Conservation (phyloP, 306 rosid genomes). For the Canavalia gladiata region DNA sequence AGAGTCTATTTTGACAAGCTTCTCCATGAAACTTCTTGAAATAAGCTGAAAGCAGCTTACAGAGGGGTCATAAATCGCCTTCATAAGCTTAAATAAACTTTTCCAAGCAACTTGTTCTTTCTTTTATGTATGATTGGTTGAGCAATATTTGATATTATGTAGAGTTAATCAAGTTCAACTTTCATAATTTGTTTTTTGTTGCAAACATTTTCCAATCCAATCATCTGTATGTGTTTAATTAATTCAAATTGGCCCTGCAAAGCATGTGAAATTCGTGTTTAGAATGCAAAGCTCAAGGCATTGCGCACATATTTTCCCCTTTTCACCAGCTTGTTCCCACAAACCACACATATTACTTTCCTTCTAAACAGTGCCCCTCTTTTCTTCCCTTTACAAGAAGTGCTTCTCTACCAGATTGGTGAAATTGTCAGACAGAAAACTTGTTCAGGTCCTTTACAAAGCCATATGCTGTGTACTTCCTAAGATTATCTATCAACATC, state of each 20-base stretch:
- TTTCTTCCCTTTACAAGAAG: conserved; percentile 1
- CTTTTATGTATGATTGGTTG: conserved; percentile 18
- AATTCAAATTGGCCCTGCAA: background rate
- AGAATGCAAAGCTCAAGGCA: background rate
- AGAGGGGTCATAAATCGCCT: no score
- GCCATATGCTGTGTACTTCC: background rate
- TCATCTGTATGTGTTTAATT: background rate
- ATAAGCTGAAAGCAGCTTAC: no score
- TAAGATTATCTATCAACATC: conserved; percentile 9
- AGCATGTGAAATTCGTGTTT: background rate
- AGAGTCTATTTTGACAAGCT: no score
- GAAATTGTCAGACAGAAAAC: conserved; percentile 9
- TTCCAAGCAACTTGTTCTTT: background rate
- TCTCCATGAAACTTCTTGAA: no score
- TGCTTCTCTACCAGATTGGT: conserved; percentile 4
- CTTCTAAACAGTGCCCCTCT: background rate
- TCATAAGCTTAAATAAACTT: no score
- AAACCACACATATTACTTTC: background rate
- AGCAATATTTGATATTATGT: conserved; percentile 16
- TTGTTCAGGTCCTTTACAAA: conserved; percentile 9
- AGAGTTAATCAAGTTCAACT: background rate
- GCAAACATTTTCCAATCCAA: background rate
- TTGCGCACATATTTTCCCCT: background rate
- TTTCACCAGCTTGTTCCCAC: conserved; percentile 10
- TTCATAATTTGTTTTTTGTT: conserved; percentile 18